These are phyloP conservation scores for Symbiotaphrina buchneri DNA, from an alignment of 495 filamentous ascomycete genomes.

Conservation along the genomic window DNA sequence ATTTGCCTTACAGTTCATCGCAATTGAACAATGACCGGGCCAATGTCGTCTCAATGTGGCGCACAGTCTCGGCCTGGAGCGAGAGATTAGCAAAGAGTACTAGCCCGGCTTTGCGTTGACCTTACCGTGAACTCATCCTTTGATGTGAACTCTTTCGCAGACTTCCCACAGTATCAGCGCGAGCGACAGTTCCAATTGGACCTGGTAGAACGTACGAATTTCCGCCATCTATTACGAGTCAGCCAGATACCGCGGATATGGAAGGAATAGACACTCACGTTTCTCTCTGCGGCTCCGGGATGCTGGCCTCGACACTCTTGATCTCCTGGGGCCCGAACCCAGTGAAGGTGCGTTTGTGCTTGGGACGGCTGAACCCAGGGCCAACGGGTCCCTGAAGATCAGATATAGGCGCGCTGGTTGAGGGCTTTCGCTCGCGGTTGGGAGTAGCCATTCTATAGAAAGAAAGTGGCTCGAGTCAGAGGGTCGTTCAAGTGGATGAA, in stretches of 20 bases:
- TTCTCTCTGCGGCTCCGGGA: constrained; percentile 73
- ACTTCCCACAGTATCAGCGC: constrained; percentile 20
- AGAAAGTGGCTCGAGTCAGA: constrained; percentile 1
- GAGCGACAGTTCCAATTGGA: background rate
- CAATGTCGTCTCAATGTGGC: constrained; percentile 89
- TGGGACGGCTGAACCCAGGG: constrained; percentile 48
- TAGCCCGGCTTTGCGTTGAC: constrained; percentile 4
- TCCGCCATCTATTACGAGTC: constrained; percentile 41
- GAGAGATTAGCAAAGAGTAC: too few relatives aligned
- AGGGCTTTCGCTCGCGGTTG: constrained; percentile 44
- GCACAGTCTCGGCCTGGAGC: constrained; percentile 55
- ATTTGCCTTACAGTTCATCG: constrained; percentile 45
- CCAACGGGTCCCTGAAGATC: constrained; percentile 65
- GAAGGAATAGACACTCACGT: constrained; percentile 25
- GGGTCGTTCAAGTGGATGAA: constrained; percentile 2
- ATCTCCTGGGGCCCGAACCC: constrained; percentile 80
- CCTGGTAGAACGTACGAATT: constrained; percentile 30
- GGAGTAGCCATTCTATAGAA: constrained; percentile 7
- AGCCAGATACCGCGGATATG: background rate
- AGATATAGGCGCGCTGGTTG: constrained; percentile 56
- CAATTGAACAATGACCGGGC: constrained; percentile 96
- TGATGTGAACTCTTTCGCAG: constrained; percentile 43
- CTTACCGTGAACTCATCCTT: constrained; percentile 50
- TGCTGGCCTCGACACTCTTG: constrained; percentile 73
- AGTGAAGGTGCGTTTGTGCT: constrained; percentile 86